A percentile compares a stretch with the other conserved stretches of the same genome.
Conservation (phyloP, 2,329 filamentous ascomycete species). For the Amauroascus verrucosus region DNA sequence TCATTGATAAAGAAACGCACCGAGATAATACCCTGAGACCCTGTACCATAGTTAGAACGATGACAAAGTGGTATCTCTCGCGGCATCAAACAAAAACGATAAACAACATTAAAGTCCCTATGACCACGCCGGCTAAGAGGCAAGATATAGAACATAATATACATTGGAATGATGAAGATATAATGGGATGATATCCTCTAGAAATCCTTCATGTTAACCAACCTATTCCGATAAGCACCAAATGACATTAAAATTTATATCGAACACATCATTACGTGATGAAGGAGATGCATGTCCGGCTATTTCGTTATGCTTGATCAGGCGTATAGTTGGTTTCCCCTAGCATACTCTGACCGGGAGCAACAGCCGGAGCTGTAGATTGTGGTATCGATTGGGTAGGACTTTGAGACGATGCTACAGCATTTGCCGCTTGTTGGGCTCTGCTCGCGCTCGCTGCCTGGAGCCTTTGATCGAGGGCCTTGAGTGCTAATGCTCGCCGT, state of each 20-base stretch:
- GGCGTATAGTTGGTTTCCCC: slow-evolving; percentile 62
- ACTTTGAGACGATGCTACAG: slow-evolving; percentile 38
- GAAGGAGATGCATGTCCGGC: not conserved
- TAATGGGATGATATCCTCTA: not conserved
- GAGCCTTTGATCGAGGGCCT: slow-evolving; percentile 82
- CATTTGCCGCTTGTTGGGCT: slow-evolving; percentile 26
- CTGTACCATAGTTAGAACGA: not conserved
- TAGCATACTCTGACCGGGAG: slow-evolving; percentile 49
- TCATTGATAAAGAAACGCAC: not conserved
- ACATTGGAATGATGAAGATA: not conserved
- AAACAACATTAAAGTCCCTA: not conserved
- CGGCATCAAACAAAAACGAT: not conserved
- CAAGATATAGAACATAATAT: not conserved
- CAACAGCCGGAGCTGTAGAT: slow-evolving; percentile 45
- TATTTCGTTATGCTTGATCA: slow-evolving; percentile 39
- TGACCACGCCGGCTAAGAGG: not conserved
- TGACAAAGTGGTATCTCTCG: not conserved
- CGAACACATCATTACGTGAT: not conserved
- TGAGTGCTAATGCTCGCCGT: slow-evolving; percentile 75
- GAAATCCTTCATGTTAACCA: not conserved
- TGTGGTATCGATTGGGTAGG: slow-evolving; percentile 34
- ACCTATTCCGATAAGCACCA: not conserved
- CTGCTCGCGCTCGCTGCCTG: slow-evolving; percentile 63
- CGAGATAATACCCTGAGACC: not conserved
- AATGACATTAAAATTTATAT: not conserved